Evolutionary conservation across 345 rosid species (phyloP).

Genomic region (Capsella bursapastoris): DNA sequence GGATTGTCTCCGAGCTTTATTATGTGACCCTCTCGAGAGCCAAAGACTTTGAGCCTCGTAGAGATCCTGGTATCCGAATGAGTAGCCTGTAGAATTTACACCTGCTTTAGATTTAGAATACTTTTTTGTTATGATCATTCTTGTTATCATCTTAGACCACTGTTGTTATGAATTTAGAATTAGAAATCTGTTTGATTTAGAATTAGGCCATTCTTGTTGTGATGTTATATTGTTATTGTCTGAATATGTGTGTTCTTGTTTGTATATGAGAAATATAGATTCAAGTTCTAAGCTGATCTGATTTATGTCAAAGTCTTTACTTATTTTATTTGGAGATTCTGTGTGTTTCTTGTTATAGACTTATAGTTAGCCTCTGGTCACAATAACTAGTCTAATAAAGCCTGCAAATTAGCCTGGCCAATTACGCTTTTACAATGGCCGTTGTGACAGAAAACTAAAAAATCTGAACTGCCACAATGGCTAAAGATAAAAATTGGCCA

Average conservation of each 20-base stretch:
- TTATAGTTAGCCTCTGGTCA: neutral
- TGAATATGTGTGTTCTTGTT: constrained; percentile 8
- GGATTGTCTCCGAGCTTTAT: constrained; percentile 78
- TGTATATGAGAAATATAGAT: constrained; percentile 18
- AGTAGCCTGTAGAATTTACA: constrained; percentile 59
- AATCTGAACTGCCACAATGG: no score
- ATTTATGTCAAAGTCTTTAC: neutral
- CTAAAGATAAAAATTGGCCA: no score
- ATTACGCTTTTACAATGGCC: no score
- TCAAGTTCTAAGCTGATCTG: constrained; percentile 11
- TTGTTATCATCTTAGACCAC: constrained; percentile 20
- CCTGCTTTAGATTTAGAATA: neutral
- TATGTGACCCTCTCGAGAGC: constrained; percentile 72
- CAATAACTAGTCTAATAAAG: neutral
- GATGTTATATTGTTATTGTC: neutral
- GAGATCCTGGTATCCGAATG: constrained; percentile 80
- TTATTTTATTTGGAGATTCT: constrained; percentile 7
- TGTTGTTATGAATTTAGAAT: neutral
- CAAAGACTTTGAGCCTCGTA: constrained; percentile 44
- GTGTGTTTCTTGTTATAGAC: no score
- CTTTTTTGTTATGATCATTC: neutral
- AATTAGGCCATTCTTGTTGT: constrained; percentile 13
- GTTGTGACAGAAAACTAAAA: no score
- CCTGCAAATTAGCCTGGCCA: neutral
- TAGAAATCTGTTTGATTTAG: neutral